Base-by-base conservation (phyloP, 352 stramenopile species). In the Pythium oligandrum region DNA sequence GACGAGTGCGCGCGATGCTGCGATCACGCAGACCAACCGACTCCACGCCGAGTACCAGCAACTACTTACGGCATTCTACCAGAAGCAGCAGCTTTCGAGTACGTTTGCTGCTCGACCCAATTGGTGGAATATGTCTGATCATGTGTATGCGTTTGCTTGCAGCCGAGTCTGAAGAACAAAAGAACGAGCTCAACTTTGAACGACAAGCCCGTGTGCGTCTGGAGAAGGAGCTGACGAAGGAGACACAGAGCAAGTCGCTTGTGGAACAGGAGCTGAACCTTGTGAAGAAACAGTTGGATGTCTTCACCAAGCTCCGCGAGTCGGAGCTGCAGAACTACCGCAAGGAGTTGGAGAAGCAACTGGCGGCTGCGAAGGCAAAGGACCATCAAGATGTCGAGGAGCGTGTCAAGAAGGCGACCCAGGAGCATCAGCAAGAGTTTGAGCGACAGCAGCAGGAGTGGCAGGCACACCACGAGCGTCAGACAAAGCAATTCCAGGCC, bases 1-100 rank as follows among this genome's bases (percentile, higher is more conserved):
- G 36, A 73, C 73, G 2, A 84, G 71, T 59, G 78, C 81, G 10
- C 64, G 75, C 6, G 78, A 91, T 40, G 72, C 76, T 37, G 82
- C 82, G 8, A 71, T 88, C 44, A 87, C 75, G 39, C 78, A 92
- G 45, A 80, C 74, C 9, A 92, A 80, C 52, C 75, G 77, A 32
- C 66, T 92, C 37, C 78, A 92, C 45, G 65, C 63, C 1, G 82
- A 92, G 48, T 89, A 90, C 40, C 82, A 92, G 59, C 73, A 88
- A 49, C 61, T 92, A 4, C 61, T 86, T 30, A 76, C 65, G 1
- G 82, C 82, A 9, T 90, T 80, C 40, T 88, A 90, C 60, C 77
- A 90, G 63, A 86, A 87, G 51, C 70, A 87, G 56, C 76, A 89
- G 57, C 58, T 72, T 5, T 60, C 70, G 1, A 69, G 59, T 60